Evolutionary conservation across 192 early-diverging fungal species (phyloP), one percentile per base, ranked within the genome.

Genomic region (Mycoemilia scoparia): DNA sequence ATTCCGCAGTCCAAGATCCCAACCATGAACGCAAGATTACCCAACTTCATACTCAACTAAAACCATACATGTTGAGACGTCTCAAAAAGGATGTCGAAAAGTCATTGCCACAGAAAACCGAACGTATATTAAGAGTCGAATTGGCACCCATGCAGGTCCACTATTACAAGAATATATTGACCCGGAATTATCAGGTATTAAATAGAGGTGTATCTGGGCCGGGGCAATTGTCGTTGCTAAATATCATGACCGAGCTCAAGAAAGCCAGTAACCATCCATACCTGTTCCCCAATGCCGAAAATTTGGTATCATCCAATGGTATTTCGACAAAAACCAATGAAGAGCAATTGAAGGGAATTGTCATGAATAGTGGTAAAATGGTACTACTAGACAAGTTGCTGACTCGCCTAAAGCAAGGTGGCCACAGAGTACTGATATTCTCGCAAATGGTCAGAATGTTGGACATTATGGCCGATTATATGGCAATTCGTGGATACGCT

Each of bases 41-140:
- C 6, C 70, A 82, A 4, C 57, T 99, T 12, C 91, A 99, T 30
- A 56, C 67, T 9, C 64, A 72, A 9, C 63, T 99, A 22, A 78
- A 84, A 48, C 70, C 76, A 4, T 77, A 86, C 50, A 96, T 96
- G 87, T 64, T 96, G 15, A 75, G 96, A 12, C 72, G 96, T 4
- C 60, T 96, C 18, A 99, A 99, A 51, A 93, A 92, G 54, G 92
- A 99, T 43, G 96, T 96, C 0, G 96, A 99, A 55, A 89, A 87
- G 57, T 87, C 87, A 6, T 46, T 99, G 38, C 92, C 89, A 3
- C 78, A 81, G 45, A 92, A 96, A 59, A 86, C 86, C 0, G 96
- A 99, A 49, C 75, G 84, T 24, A 91, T 99, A 23, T 54, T 99
- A 39, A 80, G 95, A 5, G 87, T 99, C 0, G 88, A 88, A 39